Conservation (phyloP, 2,329 filamentous ascomycete genomes). For the Penicillium sp. region DNA sequence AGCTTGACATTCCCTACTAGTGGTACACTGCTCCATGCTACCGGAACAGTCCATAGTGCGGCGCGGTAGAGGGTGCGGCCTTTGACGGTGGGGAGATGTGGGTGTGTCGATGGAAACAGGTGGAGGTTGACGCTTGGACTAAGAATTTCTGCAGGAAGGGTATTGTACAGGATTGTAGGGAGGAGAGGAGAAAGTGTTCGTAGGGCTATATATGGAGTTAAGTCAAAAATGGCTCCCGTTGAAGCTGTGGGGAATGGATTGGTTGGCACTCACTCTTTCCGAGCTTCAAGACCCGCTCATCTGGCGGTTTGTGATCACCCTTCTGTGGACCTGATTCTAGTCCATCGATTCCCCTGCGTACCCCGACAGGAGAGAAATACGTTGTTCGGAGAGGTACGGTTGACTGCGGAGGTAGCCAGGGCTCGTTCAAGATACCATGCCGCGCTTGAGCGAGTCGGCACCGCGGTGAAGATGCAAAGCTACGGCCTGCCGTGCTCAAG, state of each 20-base stretch:
- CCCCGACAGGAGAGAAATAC: slow-evolving; percentile 28
- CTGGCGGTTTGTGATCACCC: slow-evolving; percentile 50
- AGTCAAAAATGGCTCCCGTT: not conserved
- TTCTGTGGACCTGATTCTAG: slow-evolving; percentile 17
- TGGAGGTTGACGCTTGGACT: slow-evolving; percentile 63
- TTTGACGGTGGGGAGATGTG: slow-evolving; percentile 81
- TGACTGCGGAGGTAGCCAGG: slow-evolving; percentile 32
- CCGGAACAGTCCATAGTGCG: slow-evolving; percentile 90
- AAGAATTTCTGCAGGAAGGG: slow-evolving; percentile 62
- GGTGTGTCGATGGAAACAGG: slow-evolving; percentile 62
- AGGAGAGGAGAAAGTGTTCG: slow-evolving; percentile 62
- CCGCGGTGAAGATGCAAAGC: slow-evolving; percentile 29
- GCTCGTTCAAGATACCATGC: slow-evolving; percentile 36
- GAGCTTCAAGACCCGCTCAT: slow-evolving; percentile 61
- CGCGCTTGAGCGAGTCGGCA: slow-evolving; percentile 38
- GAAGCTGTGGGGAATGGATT: not conserved
- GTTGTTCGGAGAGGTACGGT: slow-evolving; percentile 14
- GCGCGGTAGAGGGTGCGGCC: slow-evolving; percentile 89
- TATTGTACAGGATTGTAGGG: slow-evolving; percentile 60
- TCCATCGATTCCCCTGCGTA: slow-evolving; percentile 23
- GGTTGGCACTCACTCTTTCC: slow-evolving; percentile 54
- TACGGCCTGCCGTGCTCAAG: slow-evolving; percentile 16
- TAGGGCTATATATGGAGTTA: slow-evolving; percentile 47
- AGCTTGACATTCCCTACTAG: slow-evolving; percentile 87
- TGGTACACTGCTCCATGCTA: slow-evolving; percentile 92